Percentiles rank a stretch among this genome's conserved stretches.
Evolutionary conservation across 2,329 filamentous ascomycete species (phyloP).

Genomic region (Beauveria caledonica): DNA sequence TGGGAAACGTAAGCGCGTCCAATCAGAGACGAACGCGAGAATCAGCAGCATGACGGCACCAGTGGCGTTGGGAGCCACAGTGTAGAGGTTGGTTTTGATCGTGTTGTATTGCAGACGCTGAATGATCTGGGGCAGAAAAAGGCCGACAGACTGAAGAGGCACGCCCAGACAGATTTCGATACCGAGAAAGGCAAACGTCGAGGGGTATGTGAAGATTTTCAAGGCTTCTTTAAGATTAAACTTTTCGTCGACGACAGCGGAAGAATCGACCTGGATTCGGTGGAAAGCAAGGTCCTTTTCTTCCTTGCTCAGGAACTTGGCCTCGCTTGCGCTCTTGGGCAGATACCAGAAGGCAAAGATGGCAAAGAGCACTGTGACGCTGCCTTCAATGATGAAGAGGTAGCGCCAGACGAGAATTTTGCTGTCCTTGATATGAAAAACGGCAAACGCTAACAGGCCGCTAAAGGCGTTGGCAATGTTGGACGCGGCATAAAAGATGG

Average conservation of each 20-base stretch:
- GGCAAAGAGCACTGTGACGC: constrained; percentile 51
- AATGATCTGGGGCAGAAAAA: constrained; percentile 50
- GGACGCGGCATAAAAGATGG: constrained; percentile 67
- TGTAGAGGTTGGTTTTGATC: constrained; percentile 67
- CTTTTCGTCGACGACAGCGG: constrained; percentile 48
- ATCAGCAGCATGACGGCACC: constrained; percentile 66
- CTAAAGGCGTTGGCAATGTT: constrained; percentile 60
- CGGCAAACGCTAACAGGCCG: constrained; percentile 38
- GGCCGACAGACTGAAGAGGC: constrained; percentile 44
- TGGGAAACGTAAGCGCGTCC: constrained; percentile 57
- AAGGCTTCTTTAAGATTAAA: constrained; percentile 44
- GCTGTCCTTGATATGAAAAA: constrained; percentile 37
- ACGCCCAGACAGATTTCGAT: constrained; percentile 54
- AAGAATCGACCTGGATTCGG: constrained; percentile 69
- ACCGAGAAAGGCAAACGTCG: constrained; percentile 39
- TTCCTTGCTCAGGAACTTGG: constrained; percentile 55
- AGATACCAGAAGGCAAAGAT: constrained; percentile 62
- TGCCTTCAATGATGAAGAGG: constrained; percentile 47
- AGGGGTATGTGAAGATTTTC: constrained; percentile 42
- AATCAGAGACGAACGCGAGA: constrained; percentile 64
- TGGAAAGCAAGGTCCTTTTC: constrained; percentile 62
- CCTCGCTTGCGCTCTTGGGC: constrained; percentile 54
- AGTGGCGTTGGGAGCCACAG: constrained; percentile 69
- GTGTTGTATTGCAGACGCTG: constrained; percentile 38
- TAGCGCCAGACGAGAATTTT: constrained; percentile 37